Base-by-base conservation (phyloP, 1,284 basidiomycete genomes). In the Sporisorium scitamineum region DNA sequence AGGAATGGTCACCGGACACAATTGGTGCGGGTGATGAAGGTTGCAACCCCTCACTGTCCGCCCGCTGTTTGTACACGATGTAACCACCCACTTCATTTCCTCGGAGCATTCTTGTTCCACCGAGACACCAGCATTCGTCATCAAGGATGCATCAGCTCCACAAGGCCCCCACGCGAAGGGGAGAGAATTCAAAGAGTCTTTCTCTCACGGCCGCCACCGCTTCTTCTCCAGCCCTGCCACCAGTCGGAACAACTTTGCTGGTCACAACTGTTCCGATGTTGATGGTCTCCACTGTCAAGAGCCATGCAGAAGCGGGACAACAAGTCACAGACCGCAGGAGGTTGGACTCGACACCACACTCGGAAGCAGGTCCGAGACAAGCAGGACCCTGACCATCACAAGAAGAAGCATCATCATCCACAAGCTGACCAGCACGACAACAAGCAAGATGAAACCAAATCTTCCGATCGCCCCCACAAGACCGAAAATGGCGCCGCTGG, bases 1-100 rank as follows among this genome's bases (percentile, higher is more conserved):
- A n/a, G n/a, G n/a, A n/a, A 13, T 34, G 34, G 34, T 34, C 34
- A 34, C 34, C 34, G 14, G 3, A 5, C 37, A 27, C 26, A 29
- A 0, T 20, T 18, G 47, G 13, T 31, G 47, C 47, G 27, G 47
- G 27, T 18, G n/a, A 39, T 48, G 47, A 48, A 48, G 27, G 26
- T 48, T 45, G 37, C 37, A n/a, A 18, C n/a, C n/a, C 16, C 45
- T 47, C 45, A 18, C 5, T n/a, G 16, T 11, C n/a, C 14, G 47
- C 47, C 47, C 22, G 47, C 47, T 39, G n/a, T 27, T 10, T 48
- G 27, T 18, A 31, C 47, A 24, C 37, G 3, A 18, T 9, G 47
- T 18, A 31, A 48, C 47, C 45, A 29, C 47, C 47, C 47, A 48
- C 47, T 31, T 48, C 47, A 48, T 48, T 14, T 48, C 47, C 16